phyloP scores from a whole-genome alignment of 495 filamentous ascomycete genomes.

The Hypoxylon lienhwacheense region DNA sequence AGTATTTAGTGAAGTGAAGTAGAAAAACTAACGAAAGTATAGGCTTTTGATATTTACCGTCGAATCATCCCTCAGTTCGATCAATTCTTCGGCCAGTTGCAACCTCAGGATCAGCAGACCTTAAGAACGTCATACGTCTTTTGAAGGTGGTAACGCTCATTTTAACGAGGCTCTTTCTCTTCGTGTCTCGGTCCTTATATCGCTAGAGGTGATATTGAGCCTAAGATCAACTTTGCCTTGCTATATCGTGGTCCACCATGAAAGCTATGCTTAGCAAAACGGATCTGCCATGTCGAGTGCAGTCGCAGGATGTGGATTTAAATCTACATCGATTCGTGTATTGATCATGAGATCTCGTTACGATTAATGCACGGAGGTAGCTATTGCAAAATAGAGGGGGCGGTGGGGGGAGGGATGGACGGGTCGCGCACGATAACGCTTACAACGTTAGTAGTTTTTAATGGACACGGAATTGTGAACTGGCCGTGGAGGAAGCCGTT shows the following conservation, averaged over 20 bases:
- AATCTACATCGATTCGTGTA: conserved; percentile 13
- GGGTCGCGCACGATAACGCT: background rate
- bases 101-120: conserved; percentile 62
- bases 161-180: background rate
- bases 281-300: conserved; percentile 6
- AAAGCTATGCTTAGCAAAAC: conserved; percentile 4
- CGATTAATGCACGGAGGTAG: conserved; percentile 4
- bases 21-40: conserved; percentile 9
- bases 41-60: conserved; percentile 84
- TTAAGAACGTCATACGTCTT: conserved; percentile 39
- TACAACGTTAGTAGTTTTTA: conserved; percentile 13
- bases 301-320: conserved; percentile 5
- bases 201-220: conserved; percentile 1
- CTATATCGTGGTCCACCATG: conserved; percentile 5
- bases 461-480: conserved; percentile 19
- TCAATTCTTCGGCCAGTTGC: conserved; percentile 71
- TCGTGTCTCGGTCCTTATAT: background rate
- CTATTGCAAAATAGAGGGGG: conserved; percentile 6
- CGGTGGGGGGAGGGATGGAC: too few species aligned
- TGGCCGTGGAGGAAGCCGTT: conserved; percentile 2
- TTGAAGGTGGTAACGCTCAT: conserved; percentile 8
- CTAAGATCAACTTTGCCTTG: conserved; percentile 3
- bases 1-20: conserved; percentile 6
- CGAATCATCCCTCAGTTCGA: conserved; percentile 83
- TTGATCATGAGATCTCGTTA: conserved; percentile 8